Percentiles rank a stretch among this genome's conserved stretches.
phyloP scores from a whole-genome alignment of 1,139 yeast species.

The Kodamaea sp. region DNA sequence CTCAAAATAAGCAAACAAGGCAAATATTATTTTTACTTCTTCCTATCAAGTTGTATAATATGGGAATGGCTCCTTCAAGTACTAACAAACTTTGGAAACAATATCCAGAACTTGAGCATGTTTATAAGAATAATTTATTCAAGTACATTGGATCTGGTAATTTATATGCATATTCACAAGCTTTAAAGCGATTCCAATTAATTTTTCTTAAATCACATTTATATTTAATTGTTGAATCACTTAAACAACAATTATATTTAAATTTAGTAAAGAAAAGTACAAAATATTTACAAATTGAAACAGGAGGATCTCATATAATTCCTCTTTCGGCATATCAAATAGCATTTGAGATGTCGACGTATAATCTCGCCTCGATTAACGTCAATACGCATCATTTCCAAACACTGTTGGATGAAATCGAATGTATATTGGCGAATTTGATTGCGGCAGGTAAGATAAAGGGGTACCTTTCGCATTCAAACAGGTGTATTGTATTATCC shows the following conservation, averaged over 20 bases:
- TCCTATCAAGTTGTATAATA: conserved; percentile 50
- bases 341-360: conserved; percentile 42
- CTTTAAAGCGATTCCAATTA: conserved; percentile 42
- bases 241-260: conserved; percentile 51
- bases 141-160: conserved; percentile 54
- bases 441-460: conserved; percentile 62
- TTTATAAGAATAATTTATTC: conserved; percentile 50
- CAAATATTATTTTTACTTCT: conserved; percentile 48
- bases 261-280: conserved; percentile 52
- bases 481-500: conserved; percentile 71
- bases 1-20: conserved; percentile 28
- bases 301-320: conserved; percentile 30
- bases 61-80: conserved; percentile 38
- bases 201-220: conserved; percentile 58
- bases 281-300: conserved; percentile 22
- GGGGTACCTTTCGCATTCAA: conserved; percentile 80
- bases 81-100: conserved; percentile 32
- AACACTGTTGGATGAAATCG: conserved; percentile 49
- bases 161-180: conserved; percentile 43
- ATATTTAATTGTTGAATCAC: conserved; percentile 56
- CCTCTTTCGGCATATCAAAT: conserved; percentile 45
- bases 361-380: conserved; percentile 9
- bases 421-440: conserved; percentile 67
- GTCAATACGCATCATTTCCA: conserved; percentile 3
- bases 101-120: conserved; percentile 39